Evolutionary conservation across 2,329 filamentous ascomycete genomes (phyloP).

Genomic region (Curvularia sp.): DNA sequence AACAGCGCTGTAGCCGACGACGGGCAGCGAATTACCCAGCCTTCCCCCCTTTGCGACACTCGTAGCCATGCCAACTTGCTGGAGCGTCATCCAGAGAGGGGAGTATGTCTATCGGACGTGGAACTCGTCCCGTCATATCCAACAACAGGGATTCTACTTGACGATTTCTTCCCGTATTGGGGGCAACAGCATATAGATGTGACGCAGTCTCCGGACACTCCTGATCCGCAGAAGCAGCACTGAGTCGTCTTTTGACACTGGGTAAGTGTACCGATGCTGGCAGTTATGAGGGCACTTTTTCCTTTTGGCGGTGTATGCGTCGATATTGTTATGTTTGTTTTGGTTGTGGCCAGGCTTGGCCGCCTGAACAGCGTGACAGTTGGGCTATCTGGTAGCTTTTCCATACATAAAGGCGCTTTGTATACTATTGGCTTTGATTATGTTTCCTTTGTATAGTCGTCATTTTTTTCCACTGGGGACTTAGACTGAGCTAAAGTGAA

Average conservation of each 20-base stretch:
- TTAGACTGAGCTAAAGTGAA: neutral
- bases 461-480: no score
- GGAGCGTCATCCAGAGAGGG: constrained; percentile 7
- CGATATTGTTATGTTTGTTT: neutral
- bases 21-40: constrained; percentile 1
- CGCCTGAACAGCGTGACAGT: constrained; percentile 5
- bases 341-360: neutral
- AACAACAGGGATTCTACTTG: neutral
- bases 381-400: neutral
- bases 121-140: neutral
- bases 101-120: constrained; percentile 14
- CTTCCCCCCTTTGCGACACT: neutral
- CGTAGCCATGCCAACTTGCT: constrained; percentile 8
- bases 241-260: neutral
- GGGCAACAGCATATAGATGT: constrained; percentile 1
- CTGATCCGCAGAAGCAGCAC: neutral
- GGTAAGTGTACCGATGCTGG: neutral
- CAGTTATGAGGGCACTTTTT: no score
- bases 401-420: neutral
- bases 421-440: neutral
- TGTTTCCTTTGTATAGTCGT: neutral
- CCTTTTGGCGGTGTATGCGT: neutral
- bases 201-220: neutral
- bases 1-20: constrained; percentile 1
- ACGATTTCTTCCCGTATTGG: constrained; percentile 7